Evolutionary conservation across 169 alveolate genomes (phyloP).

Genomic region (Cryptosporidium andersoni): DNA sequence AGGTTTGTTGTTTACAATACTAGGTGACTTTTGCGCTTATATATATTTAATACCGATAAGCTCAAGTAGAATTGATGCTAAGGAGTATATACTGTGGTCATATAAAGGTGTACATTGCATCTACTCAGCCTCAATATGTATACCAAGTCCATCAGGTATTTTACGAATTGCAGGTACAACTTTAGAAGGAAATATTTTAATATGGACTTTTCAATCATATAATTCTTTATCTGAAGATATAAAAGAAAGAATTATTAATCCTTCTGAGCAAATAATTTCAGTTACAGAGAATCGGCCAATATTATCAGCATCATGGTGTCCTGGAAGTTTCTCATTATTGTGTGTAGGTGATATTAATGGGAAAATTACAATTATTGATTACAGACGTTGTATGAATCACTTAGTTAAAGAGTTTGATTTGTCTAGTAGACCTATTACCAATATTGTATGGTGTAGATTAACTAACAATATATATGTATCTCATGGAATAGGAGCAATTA

Average conservation of each 20-base stretch:
- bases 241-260: not conserved
- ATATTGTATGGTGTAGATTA: slow-evolving; percentile 54
- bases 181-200: slow-evolving; percentile 19
- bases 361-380: slow-evolving; percentile 44
- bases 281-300: slow-evolving; percentile 38
- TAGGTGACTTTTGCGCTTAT: slow-evolving; percentile 39
- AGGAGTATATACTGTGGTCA: slow-evolving; percentile 19
- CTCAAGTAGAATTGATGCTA: not conserved
- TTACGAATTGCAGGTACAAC: slow-evolving; percentile 55
- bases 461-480: slow-evolving; percentile 21
- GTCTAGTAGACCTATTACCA: slow-evolving; percentile 57
- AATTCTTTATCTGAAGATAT: not conserved
- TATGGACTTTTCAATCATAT: slow-evolving; percentile 39
- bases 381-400: slow-evolving; percentile 27
- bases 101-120: slow-evolving; percentile 8
- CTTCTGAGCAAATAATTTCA: slow-evolving; percentile 41
- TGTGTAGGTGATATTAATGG: slow-evolving; percentile 32
- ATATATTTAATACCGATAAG: slow-evolving; percentile 19
- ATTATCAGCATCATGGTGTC: slow-evolving; percentile 66
- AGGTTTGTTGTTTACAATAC: slow-evolving; percentile 23
- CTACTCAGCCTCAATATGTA: slow-evolving; percentile 39
- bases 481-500: slow-evolving; percentile 66
- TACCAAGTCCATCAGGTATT: slow-evolving; percentile 3
- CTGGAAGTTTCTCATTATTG: slow-evolving; percentile 16
- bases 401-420: slow-evolving; percentile 46